These are phyloP conservation scores for Oryza nivara DNA, from an alignment of 176 grass and related monocot species.

Conservation along the genomic window DNA sequence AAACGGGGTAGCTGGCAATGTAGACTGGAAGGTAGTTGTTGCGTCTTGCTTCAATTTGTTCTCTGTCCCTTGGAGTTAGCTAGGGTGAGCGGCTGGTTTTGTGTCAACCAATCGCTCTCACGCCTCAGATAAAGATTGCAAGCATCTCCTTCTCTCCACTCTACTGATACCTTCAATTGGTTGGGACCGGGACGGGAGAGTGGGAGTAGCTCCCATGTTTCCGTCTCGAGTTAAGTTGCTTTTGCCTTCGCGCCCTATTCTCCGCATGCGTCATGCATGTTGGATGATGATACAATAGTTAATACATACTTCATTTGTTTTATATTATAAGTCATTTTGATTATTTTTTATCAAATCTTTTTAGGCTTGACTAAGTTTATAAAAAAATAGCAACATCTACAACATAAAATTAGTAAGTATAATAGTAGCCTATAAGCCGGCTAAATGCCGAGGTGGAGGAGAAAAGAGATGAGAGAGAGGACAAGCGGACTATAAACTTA, in stretches of 20 bases:
- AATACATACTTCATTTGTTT: too few species aligned
- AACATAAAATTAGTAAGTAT: too few species aligned
- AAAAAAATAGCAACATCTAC: too few species aligned
- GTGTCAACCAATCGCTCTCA: conserved; percentile 16
- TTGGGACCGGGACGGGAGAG: neutral
- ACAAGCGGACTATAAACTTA: too few species aligned
- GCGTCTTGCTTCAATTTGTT: neutral
- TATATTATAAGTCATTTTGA: too few species aligned
- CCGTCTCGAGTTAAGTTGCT: neutral
- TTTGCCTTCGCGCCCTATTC: neutral
- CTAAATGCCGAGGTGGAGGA: too few species aligned
- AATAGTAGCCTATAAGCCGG: too few species aligned
- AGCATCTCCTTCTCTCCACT: neutral
- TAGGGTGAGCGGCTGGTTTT: conserved; percentile 22
- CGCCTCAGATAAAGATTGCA: neutral
- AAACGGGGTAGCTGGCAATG: neutral
- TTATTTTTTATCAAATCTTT: too few species aligned
- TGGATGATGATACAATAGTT: neutral
- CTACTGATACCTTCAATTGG: conserved; percentile 13
- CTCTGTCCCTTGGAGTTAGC: neutral
- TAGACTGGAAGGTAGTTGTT: conserved; percentile 15
- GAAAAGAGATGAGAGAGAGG: too few species aligned
- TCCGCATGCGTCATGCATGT: too few species aligned
- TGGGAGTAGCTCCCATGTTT: neutral
- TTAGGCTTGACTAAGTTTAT: too few species aligned